Evolutionary conservation across 192 early-diverging fungal species (phyloP), one percentile per base, ranked within the genome.

Genomic region (Podochytrium sp.): DNA sequence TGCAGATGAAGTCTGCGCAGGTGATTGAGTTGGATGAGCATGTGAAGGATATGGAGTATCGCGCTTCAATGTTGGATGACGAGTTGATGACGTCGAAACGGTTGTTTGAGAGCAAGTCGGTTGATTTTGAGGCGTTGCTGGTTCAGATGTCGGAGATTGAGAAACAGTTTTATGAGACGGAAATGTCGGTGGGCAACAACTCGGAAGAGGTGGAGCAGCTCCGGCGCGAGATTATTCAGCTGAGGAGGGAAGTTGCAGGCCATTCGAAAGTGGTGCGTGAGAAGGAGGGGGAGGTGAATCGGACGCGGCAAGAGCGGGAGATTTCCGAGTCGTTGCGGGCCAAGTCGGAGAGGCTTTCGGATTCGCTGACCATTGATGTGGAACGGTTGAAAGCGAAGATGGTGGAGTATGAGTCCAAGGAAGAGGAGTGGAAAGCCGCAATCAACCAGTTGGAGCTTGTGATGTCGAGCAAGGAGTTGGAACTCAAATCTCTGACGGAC

Each of bases 301-400:
- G 4, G 79, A 71, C 56, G 82, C 87, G 63, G 32, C 80, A 20
- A 81, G 80, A 59, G 79, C 79, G 84, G 58, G 86, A 90, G 55
- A 66, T 77, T 2, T 75, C 86, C 23, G 87, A 93, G 33, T 82
- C 85, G 29, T 85, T 91, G 65, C 81, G 37, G 2, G 76, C 73
- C 33, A 30, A 74, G 29, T 39, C 35, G 12, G 68, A 88, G 60
- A 86, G 83, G 38, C 85, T 90, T 65, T 52, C 71, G 1, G 84
- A 86, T 35, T 77, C 64, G 20, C 40, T 89, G 37, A 65, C 70
- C 50, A 61, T 56, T 47, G 76, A 81, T n/a, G 14, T 85, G 4
- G 34, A 29, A 10, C 78, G 74, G 25, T 38, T 85, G 32, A 56
- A 64, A 12, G 20, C 50, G 50, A 53, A 55, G 37, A 79, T 86